These are phyloP conservation scores for Coemansia sp. DNA, from an alignment of 192 early-diverging fungal genomes.

Conservation along the genomic window DNA sequence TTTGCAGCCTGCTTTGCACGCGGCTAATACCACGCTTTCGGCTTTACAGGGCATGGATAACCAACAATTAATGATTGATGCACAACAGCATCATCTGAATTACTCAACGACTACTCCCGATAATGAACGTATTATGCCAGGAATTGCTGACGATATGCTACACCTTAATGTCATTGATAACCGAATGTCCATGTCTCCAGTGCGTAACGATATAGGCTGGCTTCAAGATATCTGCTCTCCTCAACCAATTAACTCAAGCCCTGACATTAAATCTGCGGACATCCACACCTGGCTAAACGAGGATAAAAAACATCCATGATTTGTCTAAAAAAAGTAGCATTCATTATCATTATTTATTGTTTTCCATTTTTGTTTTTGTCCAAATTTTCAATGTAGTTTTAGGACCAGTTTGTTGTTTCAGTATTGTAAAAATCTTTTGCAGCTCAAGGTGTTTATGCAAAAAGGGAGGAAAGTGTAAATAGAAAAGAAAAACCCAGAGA, in stretches of 20 bases:
- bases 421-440: neutral
- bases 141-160: slow-evolving; percentile 9
- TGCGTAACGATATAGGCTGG: neutral
- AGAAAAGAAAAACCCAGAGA: neutral
- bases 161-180: slow-evolving; percentile 5
- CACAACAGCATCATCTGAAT: neutral
- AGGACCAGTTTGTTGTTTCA: neutral
- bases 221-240: neutral
- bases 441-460: neutral
- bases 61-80: neutral
- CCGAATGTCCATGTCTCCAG: neutral
- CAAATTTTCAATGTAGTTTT: neutral
- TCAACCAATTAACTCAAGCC: neutral
- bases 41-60: neutral
- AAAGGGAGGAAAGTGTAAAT: neutral
- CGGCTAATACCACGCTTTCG: slow-evolving; percentile 1
- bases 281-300: neutral
- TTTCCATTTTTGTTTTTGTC: neutral
- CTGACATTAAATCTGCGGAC: neutral
- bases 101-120: neutral
- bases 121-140: neutral
- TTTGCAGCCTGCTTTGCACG: slow-evolving; percentile 2
- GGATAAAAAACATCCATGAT: neutral
- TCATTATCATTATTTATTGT: neutral
- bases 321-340: neutral